Evolutionary conservation across 805 yeast genomes (phyloP), one percentile per base, ranked within the genome.

Genomic region (Ogataea pini): DNA sequence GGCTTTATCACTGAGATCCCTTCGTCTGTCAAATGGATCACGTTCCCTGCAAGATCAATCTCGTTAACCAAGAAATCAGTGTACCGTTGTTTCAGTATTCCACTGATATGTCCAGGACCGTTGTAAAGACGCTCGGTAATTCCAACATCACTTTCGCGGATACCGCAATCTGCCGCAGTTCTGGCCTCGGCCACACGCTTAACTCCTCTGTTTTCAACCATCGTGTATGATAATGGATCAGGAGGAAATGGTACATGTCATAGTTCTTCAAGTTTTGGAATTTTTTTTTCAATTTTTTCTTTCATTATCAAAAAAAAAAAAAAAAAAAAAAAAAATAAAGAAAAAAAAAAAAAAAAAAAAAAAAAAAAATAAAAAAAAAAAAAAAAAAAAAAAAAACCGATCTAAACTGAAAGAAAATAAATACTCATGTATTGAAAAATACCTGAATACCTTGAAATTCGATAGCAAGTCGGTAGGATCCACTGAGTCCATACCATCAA

Each of bases 51-150:
- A 25, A 69, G 57, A 51, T 76, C 85, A 48, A 94, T 85, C 67
- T 94, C 99, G 67, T 90, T 89, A 38, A 94, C 99, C 62, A 89
- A 76, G 64, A 94, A 94, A 64, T 94, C 99, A 10, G 96, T 85
- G 68, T 90, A 91, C 52, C 97, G 74, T 62, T 88, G 96, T 66
- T 94, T 94, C 58, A 94, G 73, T 12, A 78, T 75, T 2, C 98
- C 99, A 14, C 66, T 64, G 54, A 94, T 89, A 3, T 97, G 96
- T 8, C 73, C 66, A 20, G 72, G 58, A 4, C 71, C 75, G 2
- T 72, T 63, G 41, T 81, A 79, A 29, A 89, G 68, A 58, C 72
- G 91, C 44, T 80, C 79, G 1, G 89, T 82, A 54, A 94, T 92
- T 5, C 99, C 99, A 8, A 94, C 99, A 64, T 90, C 95, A 2